A percentile compares a stretch with the other conserved stretches of the same genome.
These are phyloP conservation scores for Ophiostoma angusticollis DNA, from an alignment of 2,329 filamentous ascomycete genomes.

Conservation along the genomic window DNA sequence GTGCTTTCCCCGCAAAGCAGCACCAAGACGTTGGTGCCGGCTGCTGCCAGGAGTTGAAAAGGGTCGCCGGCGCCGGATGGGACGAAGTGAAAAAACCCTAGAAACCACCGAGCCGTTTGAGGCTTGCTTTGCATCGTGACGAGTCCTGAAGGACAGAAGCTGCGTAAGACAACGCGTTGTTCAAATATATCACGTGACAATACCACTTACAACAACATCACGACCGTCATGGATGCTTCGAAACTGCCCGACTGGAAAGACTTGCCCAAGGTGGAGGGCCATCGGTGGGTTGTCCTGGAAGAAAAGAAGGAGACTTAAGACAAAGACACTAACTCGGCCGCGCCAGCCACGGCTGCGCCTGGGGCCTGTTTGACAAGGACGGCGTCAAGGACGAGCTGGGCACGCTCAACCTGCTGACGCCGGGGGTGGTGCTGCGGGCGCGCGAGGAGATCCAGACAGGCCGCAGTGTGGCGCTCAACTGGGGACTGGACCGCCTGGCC, in stretches of 20 bases:
- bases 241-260: conserved; percentile 5
- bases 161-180: no score
- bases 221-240: not conserved
- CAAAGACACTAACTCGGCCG: conserved; percentile 10
- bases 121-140: no score
- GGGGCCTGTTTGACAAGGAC: conserved; percentile 39
- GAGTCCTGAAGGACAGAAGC: no score
- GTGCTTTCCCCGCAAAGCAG: no score
- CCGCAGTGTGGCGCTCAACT: conserved; percentile 43
- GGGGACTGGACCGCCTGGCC: conserved; percentile 42
- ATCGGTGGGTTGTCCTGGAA: conserved; percentile 1
- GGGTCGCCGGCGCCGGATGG: no score
- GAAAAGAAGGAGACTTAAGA: not conserved
- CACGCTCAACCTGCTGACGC: conserved; percentile 46
- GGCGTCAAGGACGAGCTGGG: conserved; percentile 38
- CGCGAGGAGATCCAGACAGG: conserved; percentile 41
- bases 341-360: conserved; percentile 19
- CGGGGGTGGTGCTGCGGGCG: conserved; percentile 38
- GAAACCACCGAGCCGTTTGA: no score
- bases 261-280: conserved; percentile 8
- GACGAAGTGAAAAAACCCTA: no score
- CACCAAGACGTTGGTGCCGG: no score
- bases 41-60: no score
- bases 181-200: not conserved
- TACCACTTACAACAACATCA: not conserved